Evolutionary conservation across 176 grass and related monocot genomes (phyloP), one percentile per base, ranked within the genome.

Genomic region (bread wheat (Triticum aestivum)): DNA sequence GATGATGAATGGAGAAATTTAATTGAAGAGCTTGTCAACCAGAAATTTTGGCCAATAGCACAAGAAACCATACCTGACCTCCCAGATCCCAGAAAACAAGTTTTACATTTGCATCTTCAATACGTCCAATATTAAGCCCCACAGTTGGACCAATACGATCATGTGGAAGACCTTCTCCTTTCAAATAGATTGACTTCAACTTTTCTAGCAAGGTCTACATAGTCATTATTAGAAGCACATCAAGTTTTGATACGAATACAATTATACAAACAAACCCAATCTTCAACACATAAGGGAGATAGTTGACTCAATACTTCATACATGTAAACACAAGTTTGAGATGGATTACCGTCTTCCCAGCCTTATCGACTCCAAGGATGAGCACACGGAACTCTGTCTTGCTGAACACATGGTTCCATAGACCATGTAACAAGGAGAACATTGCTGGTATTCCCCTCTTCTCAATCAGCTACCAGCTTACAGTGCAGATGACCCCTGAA

Each of bases 41-140:
- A 42, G 20, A 45, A 86, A 59, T 58, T 64, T 21, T 67, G 66
- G 38, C 30, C 29, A 32, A 61, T 45, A 81, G 51, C 44, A 76
- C 3, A 24, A 84, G 77, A 66, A 82, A 84, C 63, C 87, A 75
- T 83, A 99, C 97, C 97, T 99, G 97, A 80, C 97, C 97, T 94
- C 97, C 97, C 74, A 99, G 88, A 83, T 99, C 97, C 97, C 97
- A 99, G 90, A 99, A 94, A 39, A 99, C 92, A 84, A 99, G 90
- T 51, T 99, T 97, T 26, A 91, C 92, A 89, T 97, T 92, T 44
- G 88, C 67, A 87, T 93, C 92, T 87, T 99, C 97, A 93, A 99
- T 88, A 26, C 97, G 92, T 42, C 94, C 94, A 80, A 99, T 97
- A 58, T 99, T 99, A 83, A 99, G 92, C 47, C 97, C 97, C 83